Base-by-base conservation (phyloP, 176 grass and related monocot species). In the Aegilops bicornis region DNA sequence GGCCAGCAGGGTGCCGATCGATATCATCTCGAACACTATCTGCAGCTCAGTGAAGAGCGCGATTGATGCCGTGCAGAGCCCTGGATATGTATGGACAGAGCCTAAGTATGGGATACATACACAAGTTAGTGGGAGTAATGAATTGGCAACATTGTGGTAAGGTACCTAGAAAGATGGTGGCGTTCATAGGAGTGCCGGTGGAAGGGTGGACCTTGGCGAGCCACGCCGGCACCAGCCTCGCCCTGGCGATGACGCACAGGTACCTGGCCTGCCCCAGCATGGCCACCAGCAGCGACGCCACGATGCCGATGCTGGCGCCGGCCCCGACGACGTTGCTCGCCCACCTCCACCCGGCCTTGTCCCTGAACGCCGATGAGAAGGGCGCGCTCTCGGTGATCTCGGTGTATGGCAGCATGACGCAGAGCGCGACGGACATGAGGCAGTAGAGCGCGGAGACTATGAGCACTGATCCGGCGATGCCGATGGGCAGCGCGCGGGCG, bases 191-290 rank as follows among this genome's bases (percentile, higher is more conserved):
- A 11, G 97, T 99, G 83, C 93, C 92, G 0, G 90, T 94, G 25
- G 69, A 67, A 14, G 94, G 92, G 79, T 99, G 94, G 71, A 96
- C 94, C 83, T 89, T 89, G 85, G 94, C 97, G 15, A 99, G 89
- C 97, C 94, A 96, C 7, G 77, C 56, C 16, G 97, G 97, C 87
- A 96, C 76, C 8, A 99, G 84, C 59, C 84, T 80, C 7, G 97
- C 95, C 30, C 97, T 91, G 48, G 91, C 94, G 64, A 98, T 98
- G 23, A 98, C 97, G 65, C 97, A 98, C 72, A 98, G 64, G 85
- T 98, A 96, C 63, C 97, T 91, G 5, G 97, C 97, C 88, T 98
- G 94, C 24, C 94, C 97, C 77, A 98, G 74, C 97, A 98, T 96
- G 39, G 94, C 85, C 32, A 98, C 97, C 84, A 98, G 62, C 64